These are phyloP conservation scores for Cladosporium colombiae DNA, from an alignment of 2,329 filamentous ascomycete species.

Conservation along the genomic window DNA sequence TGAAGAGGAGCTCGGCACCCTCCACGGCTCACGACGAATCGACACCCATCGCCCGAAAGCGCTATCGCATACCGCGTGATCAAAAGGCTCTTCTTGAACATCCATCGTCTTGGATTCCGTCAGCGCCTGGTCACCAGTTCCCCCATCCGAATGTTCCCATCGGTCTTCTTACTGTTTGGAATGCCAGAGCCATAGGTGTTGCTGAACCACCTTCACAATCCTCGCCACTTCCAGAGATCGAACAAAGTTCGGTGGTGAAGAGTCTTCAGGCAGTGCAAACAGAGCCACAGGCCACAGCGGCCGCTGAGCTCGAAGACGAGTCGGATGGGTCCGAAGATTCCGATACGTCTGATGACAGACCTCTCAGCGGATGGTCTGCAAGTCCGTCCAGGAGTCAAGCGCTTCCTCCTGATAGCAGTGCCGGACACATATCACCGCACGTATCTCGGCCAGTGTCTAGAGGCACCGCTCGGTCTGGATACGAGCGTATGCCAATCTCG, in stretches of 20 bases:
- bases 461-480: neutral
- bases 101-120: slow-evolving; percentile 43
- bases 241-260: neutral
- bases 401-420: slow-evolving; percentile 19
- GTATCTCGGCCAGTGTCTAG: neutral
- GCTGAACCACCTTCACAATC: slow-evolving; percentile 20
- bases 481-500: neutral
- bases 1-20: neutral
- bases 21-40: slow-evolving; percentile 10
- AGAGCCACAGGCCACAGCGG: neutral
- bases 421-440: slow-evolving; percentile 1
- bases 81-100: slow-evolving; percentile 54
- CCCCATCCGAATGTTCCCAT: slow-evolving; percentile 44
- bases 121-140: slow-evolving; percentile 38
- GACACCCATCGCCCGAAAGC: slow-evolving; percentile 15
- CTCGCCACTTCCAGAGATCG: neutral
- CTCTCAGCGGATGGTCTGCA: slow-evolving; percentile 14
- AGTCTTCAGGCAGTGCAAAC: neutral
- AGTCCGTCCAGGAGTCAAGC: slow-evolving; percentile 4
- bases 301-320: neutral
- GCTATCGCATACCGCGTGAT: slow-evolving; percentile 42
- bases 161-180: slow-evolving; percentile 35
- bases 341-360: neutral
- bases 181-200: slow-evolving; percentile 11
- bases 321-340: neutral